Conservation (phyloP, 1,139 yeast species). For the Sugiyamaella castrensis region DNA sequence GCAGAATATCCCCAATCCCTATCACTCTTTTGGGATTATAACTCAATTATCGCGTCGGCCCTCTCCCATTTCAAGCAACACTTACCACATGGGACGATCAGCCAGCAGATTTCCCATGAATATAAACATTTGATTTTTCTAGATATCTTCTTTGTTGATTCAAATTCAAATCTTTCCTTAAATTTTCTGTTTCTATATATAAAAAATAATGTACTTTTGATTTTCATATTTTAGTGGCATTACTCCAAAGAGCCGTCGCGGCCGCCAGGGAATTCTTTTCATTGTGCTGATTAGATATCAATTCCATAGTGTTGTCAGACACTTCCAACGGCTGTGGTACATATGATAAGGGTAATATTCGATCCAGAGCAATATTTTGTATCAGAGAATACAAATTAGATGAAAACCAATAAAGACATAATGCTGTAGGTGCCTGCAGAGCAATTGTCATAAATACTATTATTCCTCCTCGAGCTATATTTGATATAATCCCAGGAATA, state of each 20-base stretch:
- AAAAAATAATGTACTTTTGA: no score
- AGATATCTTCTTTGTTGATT: no score
- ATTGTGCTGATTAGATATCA: not conserved
- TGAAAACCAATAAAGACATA: slow-evolving; percentile 81
- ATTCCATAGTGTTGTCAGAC: slow-evolving; percentile 1
- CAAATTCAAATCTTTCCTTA: no score
- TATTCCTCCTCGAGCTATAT: slow-evolving; percentile 68
- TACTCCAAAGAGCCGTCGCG: no score
- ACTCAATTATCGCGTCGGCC: slow-evolving; percentile 24
- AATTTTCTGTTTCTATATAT: no score
- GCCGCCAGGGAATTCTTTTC: no score
- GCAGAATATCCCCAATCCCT: slow-evolving; percentile 29
- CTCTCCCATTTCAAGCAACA: slow-evolving; percentile 25
- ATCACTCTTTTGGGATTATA: slow-evolving; percentile 36
- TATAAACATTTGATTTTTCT: no score
- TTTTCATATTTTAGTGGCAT: no score
- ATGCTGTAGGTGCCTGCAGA: slow-evolving; percentile 79
- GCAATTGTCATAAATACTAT: slow-evolving; percentile 81
- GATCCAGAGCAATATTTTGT: slow-evolving; percentile 74
- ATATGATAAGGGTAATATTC: slow-evolving; percentile 49
- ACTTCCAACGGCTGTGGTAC: not conserved
- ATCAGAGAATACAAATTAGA: slow-evolving; percentile 72
- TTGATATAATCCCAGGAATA: slow-evolving; percentile 53
- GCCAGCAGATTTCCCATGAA: slow-evolving; percentile 7
- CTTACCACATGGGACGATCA: slow-evolving; percentile 18